Conservation (phyloP, 2,329 filamentous ascomycete species). For the Pseudogymnoascus sp. region DNA sequence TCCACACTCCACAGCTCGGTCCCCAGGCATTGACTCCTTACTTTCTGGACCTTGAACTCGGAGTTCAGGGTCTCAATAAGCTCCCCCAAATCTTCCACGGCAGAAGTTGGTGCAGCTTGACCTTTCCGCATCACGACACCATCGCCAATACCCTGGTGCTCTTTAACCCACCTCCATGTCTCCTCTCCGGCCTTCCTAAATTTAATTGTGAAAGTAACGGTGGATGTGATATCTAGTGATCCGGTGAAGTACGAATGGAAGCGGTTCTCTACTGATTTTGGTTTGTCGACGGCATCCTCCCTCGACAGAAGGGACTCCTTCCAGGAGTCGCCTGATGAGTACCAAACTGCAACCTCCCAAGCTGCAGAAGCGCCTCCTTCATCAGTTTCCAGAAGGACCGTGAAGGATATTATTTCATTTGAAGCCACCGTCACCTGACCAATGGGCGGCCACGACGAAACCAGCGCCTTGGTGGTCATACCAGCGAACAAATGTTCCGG, state of each 20-base stretch:
- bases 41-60: constrained; percentile 44
- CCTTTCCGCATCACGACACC: constrained; percentile 50
- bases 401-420: constrained; percentile 46
- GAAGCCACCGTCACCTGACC: constrained; percentile 62
- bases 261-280: constrained; percentile 1
- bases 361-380: constrained; percentile 42
- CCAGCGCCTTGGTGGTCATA: constrained; percentile 38
- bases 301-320: constrained; percentile 39
- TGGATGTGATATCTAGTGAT: constrained; percentile 38
- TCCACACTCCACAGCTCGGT: constrained; percentile 65
- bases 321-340: constrained; percentile 48
- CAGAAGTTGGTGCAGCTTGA: constrained; percentile 16
- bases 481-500: neutral
- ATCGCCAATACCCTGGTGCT: constrained; percentile 54
- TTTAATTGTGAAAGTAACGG: constrained; percentile 61
- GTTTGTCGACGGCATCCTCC: neutral
- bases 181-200: constrained; percentile 47
- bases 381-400: constrained; percentile 61
- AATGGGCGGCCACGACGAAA: constrained; percentile 61
- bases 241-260: constrained; percentile 44
- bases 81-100: constrained; percentile 26
- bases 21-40: constrained; percentile 56
- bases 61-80: constrained; percentile 51
- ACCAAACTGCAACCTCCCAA: constrained; percentile 73
- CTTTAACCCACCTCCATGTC: constrained; percentile 63